Conservation (phyloP, 2,329 filamentous ascomycete species). For the Bipolaris bicolor region DNA sequence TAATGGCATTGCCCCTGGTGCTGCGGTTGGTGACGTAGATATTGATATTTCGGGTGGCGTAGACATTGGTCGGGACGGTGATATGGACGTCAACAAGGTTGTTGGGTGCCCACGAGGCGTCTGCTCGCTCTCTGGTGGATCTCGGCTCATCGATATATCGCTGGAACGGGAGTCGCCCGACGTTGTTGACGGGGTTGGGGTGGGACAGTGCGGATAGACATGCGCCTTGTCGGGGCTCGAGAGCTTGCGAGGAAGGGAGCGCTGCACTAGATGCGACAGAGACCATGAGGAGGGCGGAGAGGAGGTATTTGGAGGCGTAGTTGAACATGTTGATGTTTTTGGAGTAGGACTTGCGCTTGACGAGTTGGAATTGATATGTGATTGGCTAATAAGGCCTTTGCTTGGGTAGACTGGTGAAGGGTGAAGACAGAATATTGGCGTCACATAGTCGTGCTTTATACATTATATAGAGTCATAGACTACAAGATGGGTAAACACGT, state of each 20-base stretch:
- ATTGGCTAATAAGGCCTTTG: background rate
- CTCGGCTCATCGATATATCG: background rate
- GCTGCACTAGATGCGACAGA: background rate
- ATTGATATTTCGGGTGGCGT: background rate
- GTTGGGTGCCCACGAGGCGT: background rate
- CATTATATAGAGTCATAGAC: too few relatives aligned
- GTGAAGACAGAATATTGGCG: background rate
- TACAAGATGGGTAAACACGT: too few relatives aligned
- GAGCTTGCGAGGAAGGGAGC: background rate
- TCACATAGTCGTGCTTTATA: background rate
- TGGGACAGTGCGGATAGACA: background rate
- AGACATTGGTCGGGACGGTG: background rate
- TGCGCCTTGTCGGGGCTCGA: background rate
- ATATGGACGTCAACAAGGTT: background rate
- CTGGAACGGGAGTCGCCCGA: background rate
- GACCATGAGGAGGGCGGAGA: background rate
- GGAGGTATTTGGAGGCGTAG: background rate
- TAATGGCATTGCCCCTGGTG: background rate
- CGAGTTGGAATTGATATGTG: background rate
- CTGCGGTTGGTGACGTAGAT: background rate
- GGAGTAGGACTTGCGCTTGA: background rate
- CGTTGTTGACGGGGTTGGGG: background rate
- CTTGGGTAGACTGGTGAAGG: background rate
- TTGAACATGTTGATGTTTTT: background rate
- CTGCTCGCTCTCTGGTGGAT: too few relatives aligned